Evolutionary conservation across 2,329 filamentous ascomycete species (phyloP).

Genomic region (Pseudogymnoascus destructans): DNA sequence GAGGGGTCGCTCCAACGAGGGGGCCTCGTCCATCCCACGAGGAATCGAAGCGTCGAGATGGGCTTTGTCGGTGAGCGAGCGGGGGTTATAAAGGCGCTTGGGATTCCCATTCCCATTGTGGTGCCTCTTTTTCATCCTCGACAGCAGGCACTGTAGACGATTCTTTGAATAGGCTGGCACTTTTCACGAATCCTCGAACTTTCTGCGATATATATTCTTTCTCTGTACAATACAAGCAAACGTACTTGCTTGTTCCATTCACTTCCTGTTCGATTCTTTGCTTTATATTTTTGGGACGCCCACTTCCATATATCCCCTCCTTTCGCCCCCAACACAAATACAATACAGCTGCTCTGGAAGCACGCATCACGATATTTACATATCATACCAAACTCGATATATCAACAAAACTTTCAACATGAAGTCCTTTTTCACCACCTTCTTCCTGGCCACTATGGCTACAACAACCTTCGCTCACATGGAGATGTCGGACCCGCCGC

Average conservation of each 20-base stretch:
- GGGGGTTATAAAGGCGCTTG: neutral
- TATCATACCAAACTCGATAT: neutral
- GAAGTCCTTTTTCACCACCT: neutral
- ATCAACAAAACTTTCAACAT: neutral
- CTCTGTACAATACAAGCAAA: neutral
- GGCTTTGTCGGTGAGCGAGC: neutral
- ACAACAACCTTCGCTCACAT: conserved; percentile 15
- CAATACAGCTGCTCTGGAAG: conserved; percentile 5
- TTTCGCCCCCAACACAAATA: neutral
- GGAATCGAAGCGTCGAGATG: neutral
- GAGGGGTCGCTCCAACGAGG: neutral
- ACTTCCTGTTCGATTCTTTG: neutral
- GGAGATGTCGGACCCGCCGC: conserved; percentile 16
- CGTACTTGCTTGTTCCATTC: neutral
- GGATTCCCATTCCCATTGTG: neutral
- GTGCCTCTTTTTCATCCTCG: neutral
- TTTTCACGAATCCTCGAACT: neutral
- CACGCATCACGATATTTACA: neutral
- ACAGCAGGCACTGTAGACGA: neutral
- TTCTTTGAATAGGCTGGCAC: conserved; percentile 2
- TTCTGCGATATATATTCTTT: neutral
- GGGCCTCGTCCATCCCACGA: neutral
- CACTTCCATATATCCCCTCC: neutral
- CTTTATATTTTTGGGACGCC: neutral
- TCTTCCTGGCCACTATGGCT: neutral